Base-by-base conservation (phyloP, 2,329 filamentous ascomycete genomes). In the Penicillium corylophilum region DNA sequence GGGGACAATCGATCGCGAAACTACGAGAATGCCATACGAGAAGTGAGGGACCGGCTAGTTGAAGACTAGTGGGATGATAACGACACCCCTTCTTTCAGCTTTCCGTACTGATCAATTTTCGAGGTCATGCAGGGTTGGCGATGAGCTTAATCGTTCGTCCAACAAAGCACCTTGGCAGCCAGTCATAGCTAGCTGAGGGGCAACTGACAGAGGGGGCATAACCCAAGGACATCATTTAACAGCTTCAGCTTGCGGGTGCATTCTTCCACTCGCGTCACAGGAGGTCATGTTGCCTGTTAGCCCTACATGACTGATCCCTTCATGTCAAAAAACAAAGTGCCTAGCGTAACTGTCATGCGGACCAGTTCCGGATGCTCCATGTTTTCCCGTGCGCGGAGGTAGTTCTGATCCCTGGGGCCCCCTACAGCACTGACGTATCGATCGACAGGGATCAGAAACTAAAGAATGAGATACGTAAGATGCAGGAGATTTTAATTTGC, bases 251-350 rank as follows among this genome's bases (percentile, higher is more conserved):
- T 18, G 38, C 46, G 36, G 38, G 33, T 43, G 23, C 58, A 61
- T 62, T 60, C 60, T 38, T 39, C n/a, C 16, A 38, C 44, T 50
- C 59, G 56, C 56, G 60, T 61, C 56, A 51, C 54, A 61, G 60
- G 58, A 51, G 41, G 49, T 46, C 49, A 44, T 50, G 50, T 38
- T 45, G 18, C 49, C 40, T 50, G 50, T 38, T 45, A 22, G 35
- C 50, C 50, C 48, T 51, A 46, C 48, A 57, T 56, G 57, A 33
- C 26, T 35, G 41, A 55, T 53, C 55, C 59, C 57, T 60, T 58
- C 36, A 44, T 51, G 43, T 48, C 49, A 46, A 13, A 48, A 46
- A 13, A 48, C 44, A 41, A 39, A 20, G 44, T 47, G 4, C 48
- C 35, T 38, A 38, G 35, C 35, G 35, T 38, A 22, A 38, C 16